phyloP scores from a whole-genome alignment of 169 alveolate genomes.

The Cryptosporidium bovis region DNA sequence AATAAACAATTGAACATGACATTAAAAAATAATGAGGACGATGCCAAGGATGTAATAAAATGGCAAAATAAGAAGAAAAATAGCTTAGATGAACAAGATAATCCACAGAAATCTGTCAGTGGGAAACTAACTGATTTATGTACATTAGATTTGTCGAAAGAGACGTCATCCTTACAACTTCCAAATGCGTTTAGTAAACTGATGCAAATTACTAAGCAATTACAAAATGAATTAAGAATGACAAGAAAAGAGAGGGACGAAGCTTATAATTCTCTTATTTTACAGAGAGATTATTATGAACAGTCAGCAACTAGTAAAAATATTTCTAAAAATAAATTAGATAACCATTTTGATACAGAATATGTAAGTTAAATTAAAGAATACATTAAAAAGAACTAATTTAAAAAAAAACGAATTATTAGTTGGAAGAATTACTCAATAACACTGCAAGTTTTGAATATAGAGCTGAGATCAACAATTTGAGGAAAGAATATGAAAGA shows the following conservation, averaged over 20 bases:
- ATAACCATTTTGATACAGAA: slow-evolving; percentile 2
- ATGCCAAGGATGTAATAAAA: too few species aligned
- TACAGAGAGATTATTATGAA: slow-evolving; percentile 66
- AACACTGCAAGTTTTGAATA: slow-evolving; percentile 52
- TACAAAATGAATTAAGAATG: slow-evolving; percentile 37
- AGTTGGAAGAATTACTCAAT: slow-evolving; percentile 45
- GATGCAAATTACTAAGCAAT: slow-evolving; percentile 41
- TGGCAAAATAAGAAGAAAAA: too few species aligned
- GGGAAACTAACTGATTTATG: slow-evolving; percentile 38
- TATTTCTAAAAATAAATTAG: background rate
- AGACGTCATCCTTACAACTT: slow-evolving; percentile 53
- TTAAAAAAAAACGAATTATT: background rate
- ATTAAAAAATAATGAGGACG: too few species aligned
- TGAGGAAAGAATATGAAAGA: slow-evolving; percentile 58
- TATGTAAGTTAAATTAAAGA: slow-evolving; percentile 21
- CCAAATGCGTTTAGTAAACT: slow-evolving; percentile 67
- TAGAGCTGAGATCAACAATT: slow-evolving; percentile 51
- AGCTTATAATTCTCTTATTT: slow-evolving; percentile 49
- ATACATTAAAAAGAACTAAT: background rate
- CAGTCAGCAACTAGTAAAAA: slow-evolving; percentile 23
- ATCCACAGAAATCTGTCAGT: background rate
- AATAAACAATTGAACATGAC: too few species aligned
- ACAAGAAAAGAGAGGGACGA: slow-evolving; percentile 68
- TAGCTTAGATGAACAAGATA: background rate
- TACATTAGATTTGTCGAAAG: slow-evolving; percentile 42